Base-by-base conservation (phyloP, 139 green algal genomes). In the Micromonas commoda region DNA sequence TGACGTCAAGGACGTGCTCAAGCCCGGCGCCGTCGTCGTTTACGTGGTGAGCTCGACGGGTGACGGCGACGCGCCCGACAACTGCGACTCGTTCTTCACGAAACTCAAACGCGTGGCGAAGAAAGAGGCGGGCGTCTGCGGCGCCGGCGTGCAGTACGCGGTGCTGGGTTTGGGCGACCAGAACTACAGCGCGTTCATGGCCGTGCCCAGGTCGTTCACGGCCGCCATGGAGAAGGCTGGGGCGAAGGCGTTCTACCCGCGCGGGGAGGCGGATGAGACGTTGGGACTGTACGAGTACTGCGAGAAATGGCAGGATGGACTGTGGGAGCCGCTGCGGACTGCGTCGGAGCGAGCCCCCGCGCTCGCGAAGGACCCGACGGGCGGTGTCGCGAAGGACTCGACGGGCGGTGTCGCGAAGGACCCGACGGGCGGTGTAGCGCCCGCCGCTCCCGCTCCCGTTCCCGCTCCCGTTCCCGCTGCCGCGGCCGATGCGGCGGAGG, bases 101-200 rank as follows among this genome's bases (percentile, higher is more conserved):
- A 79, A 90, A 51, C 82, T 88, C 51, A 66, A 77, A 52, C 32
- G 64, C 20, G 39, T 29, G 32, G 66, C 68, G 35, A 65, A 81
- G 69, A 45, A 75, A 76, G 57, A 37, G 77, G 21, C 20, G 31
- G 34, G 76, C 60, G 5, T 16, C 69, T 38, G 78, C 93, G n/a
- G 78, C 85, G 3, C 23, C 32, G 90, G 89, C 32, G 77, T 98
- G 1, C 70, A 85, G 9, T 97, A 91, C 86, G 96, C 91, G 0
- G 81, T 90, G 3, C 83, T 97, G 76, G 94, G 93, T 3, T 81
- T 99, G 38, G 94, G 94, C 1, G 94, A 99, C 87, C 94, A 88
- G 71, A 99, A 99, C 84, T 99, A 98, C 84, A 98, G 94, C 13
- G 85, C 87, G 52, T 98, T 92, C 87, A 96, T 96, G 90, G 54